These are phyloP conservation scores for Rhypophila decipiens DNA, from an alignment of 495 filamentous ascomycete species.

Conservation along the genomic window DNA sequence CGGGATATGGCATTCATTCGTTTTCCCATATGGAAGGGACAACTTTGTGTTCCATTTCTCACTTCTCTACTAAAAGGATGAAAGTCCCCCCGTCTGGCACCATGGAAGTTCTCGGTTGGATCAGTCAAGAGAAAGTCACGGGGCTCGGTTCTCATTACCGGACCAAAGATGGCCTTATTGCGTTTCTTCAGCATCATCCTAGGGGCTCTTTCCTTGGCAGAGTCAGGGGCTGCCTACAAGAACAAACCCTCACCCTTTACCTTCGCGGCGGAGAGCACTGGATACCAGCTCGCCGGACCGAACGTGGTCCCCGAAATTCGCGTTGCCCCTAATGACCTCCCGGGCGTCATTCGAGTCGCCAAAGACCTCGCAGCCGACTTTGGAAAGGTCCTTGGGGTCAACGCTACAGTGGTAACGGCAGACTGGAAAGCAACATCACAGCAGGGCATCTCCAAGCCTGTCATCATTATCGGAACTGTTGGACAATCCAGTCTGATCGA, in stretches of 20 bases:
- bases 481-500: slow-evolving; percentile 43
- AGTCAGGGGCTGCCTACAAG: slow-evolving; percentile 7
- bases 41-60: too few relatives aligned
- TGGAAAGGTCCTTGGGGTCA: slow-evolving; percentile 43
- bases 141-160: background rate
- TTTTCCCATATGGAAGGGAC: too few relatives aligned
- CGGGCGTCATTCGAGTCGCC: slow-evolving; percentile 42
- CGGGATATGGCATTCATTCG: background rate
- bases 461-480: slow-evolving; percentile 47
- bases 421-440: slow-evolving; percentile 20
- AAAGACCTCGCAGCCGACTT: slow-evolving; percentile 46
- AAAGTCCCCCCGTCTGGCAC: background rate
- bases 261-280: slow-evolving; percentile 11
- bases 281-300: slow-evolving; percentile 19
- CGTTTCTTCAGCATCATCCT: slow-evolving; percentile 7
- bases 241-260: slow-evolving; percentile 15
- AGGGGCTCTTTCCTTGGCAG: slow-evolving; percentile 2
- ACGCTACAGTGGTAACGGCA: slow-evolving; percentile 23
- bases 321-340: slow-evolving; percentile 32
- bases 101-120: background rate
- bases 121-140: background rate
- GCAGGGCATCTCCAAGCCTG: slow-evolving; percentile 13
- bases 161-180: slow-evolving; percentile 7
- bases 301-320: slow-evolving; percentile 20
- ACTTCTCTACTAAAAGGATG: background rate